phyloP scores from a whole-genome alignment of 345 rosid species.

The Gossypium anomalum region DNA sequence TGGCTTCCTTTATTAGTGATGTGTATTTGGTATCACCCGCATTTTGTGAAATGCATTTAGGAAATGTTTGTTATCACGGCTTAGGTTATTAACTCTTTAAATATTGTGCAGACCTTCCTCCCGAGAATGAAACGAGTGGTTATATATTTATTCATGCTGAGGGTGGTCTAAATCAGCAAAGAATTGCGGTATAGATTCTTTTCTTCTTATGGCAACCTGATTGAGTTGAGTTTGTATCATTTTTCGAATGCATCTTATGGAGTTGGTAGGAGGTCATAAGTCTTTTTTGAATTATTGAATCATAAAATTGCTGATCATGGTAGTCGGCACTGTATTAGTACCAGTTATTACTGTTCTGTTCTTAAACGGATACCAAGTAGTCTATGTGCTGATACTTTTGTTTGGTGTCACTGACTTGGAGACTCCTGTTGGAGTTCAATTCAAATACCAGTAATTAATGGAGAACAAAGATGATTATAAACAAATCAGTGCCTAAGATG shows the following conservation, averaged over 20 bases:
- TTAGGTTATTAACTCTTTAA: slow-evolving; percentile 14
- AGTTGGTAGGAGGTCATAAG: background rate
- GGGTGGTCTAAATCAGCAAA: slow-evolving; percentile 98
- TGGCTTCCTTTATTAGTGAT: background rate
- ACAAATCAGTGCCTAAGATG: background rate
- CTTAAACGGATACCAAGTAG: too few species aligned
- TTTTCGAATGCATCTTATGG: background rate
- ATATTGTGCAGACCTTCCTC: slow-evolving; percentile 70
- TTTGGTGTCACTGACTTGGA: background rate
- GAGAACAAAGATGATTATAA: background rate
- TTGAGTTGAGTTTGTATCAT: background rate
- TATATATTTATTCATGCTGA: slow-evolving; percentile 97
- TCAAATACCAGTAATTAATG: background rate
- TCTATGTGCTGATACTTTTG: background rate
- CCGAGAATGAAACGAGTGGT: slow-evolving; percentile 91
- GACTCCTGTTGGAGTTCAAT: background rate
- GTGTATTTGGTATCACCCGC: background rate
- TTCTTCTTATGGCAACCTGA: slow-evolving; percentile 3
- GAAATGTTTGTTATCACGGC: slow-evolving; percentile 5
- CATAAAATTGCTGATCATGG: background rate
- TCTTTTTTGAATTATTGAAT: background rate
- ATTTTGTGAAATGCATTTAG: background rate
- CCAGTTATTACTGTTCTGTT: too few species aligned
- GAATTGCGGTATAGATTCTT: slow-evolving; percentile 77
- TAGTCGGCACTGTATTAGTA: too few species aligned